Percentiles rank a stretch among this genome's conserved stretches.
Conservation (phyloP, 176 grass and related monocot species). For the Hordeum marinum region DNA sequence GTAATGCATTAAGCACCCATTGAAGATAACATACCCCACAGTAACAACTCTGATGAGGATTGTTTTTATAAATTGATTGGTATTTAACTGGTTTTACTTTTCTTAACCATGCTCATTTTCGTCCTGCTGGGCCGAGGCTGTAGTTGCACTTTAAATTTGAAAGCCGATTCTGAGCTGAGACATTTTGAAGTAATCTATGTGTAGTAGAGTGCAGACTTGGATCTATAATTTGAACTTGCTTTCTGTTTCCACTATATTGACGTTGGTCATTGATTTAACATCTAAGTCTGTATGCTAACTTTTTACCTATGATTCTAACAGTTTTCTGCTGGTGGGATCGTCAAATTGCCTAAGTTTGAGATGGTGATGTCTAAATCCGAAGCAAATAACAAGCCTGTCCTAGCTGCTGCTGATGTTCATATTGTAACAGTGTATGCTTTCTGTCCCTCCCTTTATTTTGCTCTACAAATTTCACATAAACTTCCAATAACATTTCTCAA, state of each 20-base stretch:
- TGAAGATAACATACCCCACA: not conserved
- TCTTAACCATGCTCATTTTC: not conserved
- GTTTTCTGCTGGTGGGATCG: conserved; percentile 89
- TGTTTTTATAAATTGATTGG: not conserved
- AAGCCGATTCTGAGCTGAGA: not conserved
- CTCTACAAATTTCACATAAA: not conserved
- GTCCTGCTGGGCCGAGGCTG: not conserved
- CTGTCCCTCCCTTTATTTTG: not conserved
- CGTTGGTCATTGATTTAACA: not conserved
- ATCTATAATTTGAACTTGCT: not conserved
- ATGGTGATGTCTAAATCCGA: conserved; percentile 87
- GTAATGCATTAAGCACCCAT: conserved; percentile 38
- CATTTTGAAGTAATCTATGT: not conserved
- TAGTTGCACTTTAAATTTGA: not conserved
- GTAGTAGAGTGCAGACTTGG: not conserved
- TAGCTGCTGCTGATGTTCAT: conserved; percentile 89
- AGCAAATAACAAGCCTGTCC: conserved; percentile 84
- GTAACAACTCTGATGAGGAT: not conserved
- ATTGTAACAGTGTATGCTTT: conserved; percentile 80
- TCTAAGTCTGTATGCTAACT: conserved; percentile 13
- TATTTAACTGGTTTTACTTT: not conserved
- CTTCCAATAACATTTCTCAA: conserved; percentile 3
- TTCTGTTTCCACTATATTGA: not conserved
- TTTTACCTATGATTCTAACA: conserved; percentile 14
- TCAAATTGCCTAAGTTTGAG: conserved; percentile 93